Percentiles rank a stretch among this genome's conserved stretches.
Evolutionary conservation across 164 flowering plant species (phyloP).

Genomic region (Annona squamosa): DNA sequence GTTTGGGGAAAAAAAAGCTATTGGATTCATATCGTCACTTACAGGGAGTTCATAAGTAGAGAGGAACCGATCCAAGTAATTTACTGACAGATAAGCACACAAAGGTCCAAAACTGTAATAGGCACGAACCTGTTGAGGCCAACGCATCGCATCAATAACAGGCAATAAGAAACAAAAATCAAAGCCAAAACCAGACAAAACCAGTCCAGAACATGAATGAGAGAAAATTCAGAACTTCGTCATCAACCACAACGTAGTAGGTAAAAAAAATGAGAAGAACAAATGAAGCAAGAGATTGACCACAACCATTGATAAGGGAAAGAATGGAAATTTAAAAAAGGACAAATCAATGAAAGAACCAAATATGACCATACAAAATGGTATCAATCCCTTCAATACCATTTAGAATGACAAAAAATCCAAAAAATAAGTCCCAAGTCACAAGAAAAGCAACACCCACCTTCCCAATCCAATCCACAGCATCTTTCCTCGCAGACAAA

Average conservation of each 20-base stretch:
- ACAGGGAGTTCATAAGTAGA: conserved; percentile 77
- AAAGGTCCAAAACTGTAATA: conserved; percentile 71
- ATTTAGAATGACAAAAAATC: background rate
- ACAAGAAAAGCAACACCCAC: conserved; percentile 25
- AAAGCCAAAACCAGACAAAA: background rate
- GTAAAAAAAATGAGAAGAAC: background rate
- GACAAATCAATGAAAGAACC: background rate
- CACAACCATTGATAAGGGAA: background rate
- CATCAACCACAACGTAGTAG: background rate
- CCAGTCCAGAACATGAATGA: conserved; percentile 1
- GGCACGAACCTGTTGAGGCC: conserved; percentile 47
- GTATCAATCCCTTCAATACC: background rate
- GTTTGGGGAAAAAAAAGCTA: background rate
- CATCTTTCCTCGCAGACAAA: conserved; percentile 44
- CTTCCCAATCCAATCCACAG: conserved; percentile 84
- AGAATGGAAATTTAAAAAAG: background rate
- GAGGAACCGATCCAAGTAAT: conserved; percentile 84
- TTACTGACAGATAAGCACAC: conserved; percentile 58
- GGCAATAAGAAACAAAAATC: background rate
- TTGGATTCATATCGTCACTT: conserved; percentile 23
- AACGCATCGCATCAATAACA: conserved; percentile 9
- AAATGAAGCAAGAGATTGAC: background rate
- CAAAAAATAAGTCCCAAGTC: background rate
- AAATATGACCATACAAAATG: background rate
- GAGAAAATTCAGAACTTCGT: too few relatives aligned